These are phyloP conservation scores for Alloascoidea africana DNA, from an alignment of 805 yeast genomes.

Conservation along the genomic window DNA sequence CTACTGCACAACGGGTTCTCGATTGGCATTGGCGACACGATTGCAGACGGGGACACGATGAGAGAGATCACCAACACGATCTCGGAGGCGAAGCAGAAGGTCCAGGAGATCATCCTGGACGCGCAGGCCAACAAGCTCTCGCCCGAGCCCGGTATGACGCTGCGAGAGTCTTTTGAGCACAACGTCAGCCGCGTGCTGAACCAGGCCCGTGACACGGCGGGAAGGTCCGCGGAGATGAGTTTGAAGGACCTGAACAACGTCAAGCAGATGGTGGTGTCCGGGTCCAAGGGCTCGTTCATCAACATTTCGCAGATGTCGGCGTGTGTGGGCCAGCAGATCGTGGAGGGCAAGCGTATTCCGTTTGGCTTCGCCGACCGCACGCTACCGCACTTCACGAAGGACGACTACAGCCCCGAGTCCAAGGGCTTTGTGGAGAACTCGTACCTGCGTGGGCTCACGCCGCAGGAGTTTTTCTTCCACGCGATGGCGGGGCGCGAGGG, in stretches of 20 bases:
- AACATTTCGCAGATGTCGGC: slow-evolving; percentile 99
- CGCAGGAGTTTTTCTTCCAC: slow-evolving; percentile 97
- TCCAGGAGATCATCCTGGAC: slow-evolving; percentile 81
- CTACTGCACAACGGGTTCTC: slow-evolving; percentile 92
- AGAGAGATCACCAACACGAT: slow-evolving; percentile 85
- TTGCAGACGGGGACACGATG: slow-evolving; percentile 97
- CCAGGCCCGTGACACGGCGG: slow-evolving; percentile 98
- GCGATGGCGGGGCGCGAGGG: slow-evolving; percentile 99
- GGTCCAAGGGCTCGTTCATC: slow-evolving; percentile 97
- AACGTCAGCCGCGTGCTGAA: slow-evolving; percentile 89
- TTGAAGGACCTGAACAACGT: slow-evolving; percentile 90
- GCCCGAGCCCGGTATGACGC: slow-evolving; percentile 99
- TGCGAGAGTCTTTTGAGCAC: slow-evolving; percentile 96
- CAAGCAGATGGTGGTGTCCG: slow-evolving; percentile 98
- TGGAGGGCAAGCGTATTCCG: slow-evolving; percentile 98
- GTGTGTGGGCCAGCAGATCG: slow-evolving; percentile 99
- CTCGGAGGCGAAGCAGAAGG: slow-evolving; percentile 84
- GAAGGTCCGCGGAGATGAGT: slow-evolving; percentile 95
- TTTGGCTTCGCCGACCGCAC: slow-evolving; percentile 95
- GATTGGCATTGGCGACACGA: slow-evolving; percentile 98
- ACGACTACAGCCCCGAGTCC: slow-evolving; percentile 96
- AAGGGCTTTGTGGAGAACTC: slow-evolving; percentile 97
- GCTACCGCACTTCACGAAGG: slow-evolving; percentile 94
- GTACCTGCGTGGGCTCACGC: slow-evolving; percentile 91
- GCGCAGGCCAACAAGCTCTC: slow-evolving; percentile 82